Percentiles rank a stretch among this genome's conserved stretches.
Conservation (phyloP, 2,329 filamentous ascomycete genomes). For the Lasiodiplodia citricola region DNA sequence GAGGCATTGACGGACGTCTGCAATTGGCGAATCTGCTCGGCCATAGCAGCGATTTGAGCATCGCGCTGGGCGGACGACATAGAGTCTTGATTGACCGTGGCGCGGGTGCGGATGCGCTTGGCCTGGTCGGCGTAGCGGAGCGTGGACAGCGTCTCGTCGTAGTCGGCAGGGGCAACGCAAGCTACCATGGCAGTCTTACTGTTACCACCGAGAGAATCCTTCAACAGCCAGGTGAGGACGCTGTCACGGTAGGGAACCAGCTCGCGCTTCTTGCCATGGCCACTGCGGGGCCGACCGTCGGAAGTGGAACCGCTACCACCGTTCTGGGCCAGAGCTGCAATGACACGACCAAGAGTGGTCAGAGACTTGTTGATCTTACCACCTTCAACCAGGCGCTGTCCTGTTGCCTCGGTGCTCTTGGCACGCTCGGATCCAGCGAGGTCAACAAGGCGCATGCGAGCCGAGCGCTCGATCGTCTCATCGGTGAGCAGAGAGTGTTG, state of each 20-base stretch:
- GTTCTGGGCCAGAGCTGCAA: constrained; percentile 74
- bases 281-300: constrained; percentile 63
- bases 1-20: constrained; percentile 72
- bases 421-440: constrained; percentile 93
- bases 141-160: constrained; percentile 95
- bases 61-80: constrained; percentile 92
- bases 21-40: constrained; percentile 86
- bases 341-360: constrained; percentile 92
- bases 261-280: constrained; percentile 56
- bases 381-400: constrained; percentile 86
- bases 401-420: constrained; percentile 93
- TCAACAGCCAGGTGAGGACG: constrained; percentile 82
- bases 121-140: constrained; percentile 97
- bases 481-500: constrained; percentile 97
- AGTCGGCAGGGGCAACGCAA: constrained; percentile 92
- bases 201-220: constrained; percentile 95
- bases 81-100: constrained; percentile 93
- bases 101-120: constrained; percentile 93
- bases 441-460: constrained; percentile 92
- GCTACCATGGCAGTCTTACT: constrained; percentile 99
- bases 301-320: not conserved
- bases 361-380: constrained; percentile 99
- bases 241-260: constrained; percentile 94
- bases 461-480: constrained; percentile 93
- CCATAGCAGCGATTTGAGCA: constrained; percentile 92